A percentile compares a stretch with the other conserved stretches of the same genome.
phyloP scores from a whole-genome alignment of 129 eudicot species.

The Centella asiatica region DNA sequence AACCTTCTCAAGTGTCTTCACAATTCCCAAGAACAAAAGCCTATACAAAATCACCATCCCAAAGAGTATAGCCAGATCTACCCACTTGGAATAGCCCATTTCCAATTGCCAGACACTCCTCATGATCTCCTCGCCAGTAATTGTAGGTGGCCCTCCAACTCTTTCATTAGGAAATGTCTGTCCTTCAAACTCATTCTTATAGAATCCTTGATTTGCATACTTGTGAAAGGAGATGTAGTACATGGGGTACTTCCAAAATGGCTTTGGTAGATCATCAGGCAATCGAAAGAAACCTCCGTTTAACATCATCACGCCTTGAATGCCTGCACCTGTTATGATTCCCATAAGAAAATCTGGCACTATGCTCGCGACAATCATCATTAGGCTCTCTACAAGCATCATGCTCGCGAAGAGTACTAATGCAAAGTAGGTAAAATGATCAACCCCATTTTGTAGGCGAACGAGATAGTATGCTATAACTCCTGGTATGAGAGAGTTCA shows the following conservation, averaged over 20 bases:
- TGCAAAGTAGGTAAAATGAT: conserved; percentile 74
- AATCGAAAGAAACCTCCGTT: conserved; percentile 5
- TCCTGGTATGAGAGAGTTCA: conserved; percentile 82
- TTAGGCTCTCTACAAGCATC: conserved; percentile 50
- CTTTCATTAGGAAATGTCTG: conserved; percentile 20
- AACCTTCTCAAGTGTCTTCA: conserved; percentile 8
- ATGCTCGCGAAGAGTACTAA: conserved; percentile 85
- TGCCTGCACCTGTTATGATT: conserved; percentile 36
- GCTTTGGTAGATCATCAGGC: not conserved
- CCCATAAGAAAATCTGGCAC: conserved; percentile 49
- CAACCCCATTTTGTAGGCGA: conserved; percentile 52
- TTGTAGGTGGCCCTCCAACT: conserved; percentile 16
- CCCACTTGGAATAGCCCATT: conserved; percentile 52
- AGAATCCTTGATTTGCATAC: conserved; percentile 50
- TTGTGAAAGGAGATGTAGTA: conserved; percentile 49
- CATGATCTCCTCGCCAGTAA: conserved; percentile 39
- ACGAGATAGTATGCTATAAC: conserved; percentile 88
- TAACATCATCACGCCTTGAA: conserved; percentile 24
- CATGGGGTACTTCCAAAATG: conserved; percentile 14
- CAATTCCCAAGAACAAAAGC: conserved; percentile 39
- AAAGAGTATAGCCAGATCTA: conserved; percentile 33
- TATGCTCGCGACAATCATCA: conserved; percentile 47
- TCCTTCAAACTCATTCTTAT: conserved; percentile 56
- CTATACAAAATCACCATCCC: conserved; percentile 47
- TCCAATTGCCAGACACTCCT: conserved; percentile 42